Percentiles rank a stretch among this genome's conserved stretches.
Conservation (phyloP, 2,329 filamentous ascomycete genomes). For the Penicillium verrucosum region DNA sequence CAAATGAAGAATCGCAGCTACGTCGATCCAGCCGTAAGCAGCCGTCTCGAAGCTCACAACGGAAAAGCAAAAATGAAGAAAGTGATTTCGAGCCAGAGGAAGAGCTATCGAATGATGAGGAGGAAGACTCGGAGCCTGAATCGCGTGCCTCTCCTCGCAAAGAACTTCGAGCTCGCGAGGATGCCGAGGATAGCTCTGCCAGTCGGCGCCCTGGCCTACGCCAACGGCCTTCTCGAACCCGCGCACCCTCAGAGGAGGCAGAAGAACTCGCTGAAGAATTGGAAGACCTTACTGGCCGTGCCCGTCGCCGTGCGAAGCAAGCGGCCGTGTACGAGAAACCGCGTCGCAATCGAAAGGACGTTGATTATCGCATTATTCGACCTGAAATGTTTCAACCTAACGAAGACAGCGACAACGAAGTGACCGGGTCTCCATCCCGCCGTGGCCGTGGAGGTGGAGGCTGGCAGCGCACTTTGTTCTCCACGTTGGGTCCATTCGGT, state of each 20-base stretch:
- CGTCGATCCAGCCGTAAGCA: constrained; percentile 42
- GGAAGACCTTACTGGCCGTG: constrained; percentile 50
- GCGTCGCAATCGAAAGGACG: constrained; percentile 59
- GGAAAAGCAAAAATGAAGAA: constrained; percentile 52
- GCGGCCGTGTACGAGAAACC: constrained; percentile 45
- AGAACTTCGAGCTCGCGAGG: constrained; percentile 40
- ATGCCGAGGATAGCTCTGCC: constrained; percentile 47
- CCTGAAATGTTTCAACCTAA: constrained; percentile 66
- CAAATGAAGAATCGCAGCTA: constrained; percentile 30
- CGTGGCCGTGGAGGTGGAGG: constrained; percentile 58
- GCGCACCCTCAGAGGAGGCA: constrained; percentile 46
- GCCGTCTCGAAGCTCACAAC: constrained; percentile 42
- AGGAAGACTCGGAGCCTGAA: constrained; percentile 53
- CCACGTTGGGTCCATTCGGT: constrained; percentile 89
- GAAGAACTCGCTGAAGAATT: constrained; percentile 60
- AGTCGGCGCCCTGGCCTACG: constrained; percentile 53
- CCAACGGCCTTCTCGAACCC: constrained; percentile 48
- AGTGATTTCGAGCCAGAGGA: constrained; percentile 62
- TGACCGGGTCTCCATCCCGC: constrained; percentile 64
- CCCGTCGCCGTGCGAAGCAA: constrained; percentile 36
- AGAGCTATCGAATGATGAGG: constrained; percentile 53
- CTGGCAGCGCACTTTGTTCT: constrained; percentile 81
- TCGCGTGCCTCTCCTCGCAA: constrained; percentile 45
- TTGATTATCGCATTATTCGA: constrained; percentile 83
- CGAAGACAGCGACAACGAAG: constrained; percentile 70